phyloP scores from a whole-genome alignment of 148 eudicot species.

The Polygonum maritimum region DNA sequence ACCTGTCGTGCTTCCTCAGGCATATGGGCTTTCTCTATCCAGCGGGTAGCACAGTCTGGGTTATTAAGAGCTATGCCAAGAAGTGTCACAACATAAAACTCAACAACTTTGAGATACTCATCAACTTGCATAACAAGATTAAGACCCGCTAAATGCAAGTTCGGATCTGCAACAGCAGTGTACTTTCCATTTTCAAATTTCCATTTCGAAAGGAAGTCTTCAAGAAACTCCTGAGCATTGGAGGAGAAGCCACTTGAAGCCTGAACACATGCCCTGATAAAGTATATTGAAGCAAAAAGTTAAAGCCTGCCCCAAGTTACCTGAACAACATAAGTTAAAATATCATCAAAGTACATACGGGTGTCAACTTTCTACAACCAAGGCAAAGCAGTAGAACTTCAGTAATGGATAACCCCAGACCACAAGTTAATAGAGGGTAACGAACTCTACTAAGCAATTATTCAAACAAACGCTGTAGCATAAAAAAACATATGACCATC shows the following conservation, averaged over 20 bases:
- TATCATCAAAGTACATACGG: background rate
- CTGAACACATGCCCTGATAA: conserved; percentile 65
- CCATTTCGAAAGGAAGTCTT: conserved; percentile 73
- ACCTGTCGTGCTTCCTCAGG: conserved; percentile 84
- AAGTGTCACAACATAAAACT: conserved; percentile 60
- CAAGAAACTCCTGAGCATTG: conserved; percentile 47
- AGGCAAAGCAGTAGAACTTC: background rate
- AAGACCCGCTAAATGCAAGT: conserved; percentile 14
- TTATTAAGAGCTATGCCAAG: conserved; percentile 36
- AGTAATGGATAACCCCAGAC: background rate
- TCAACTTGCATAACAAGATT: conserved; percentile 31
- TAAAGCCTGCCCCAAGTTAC: background rate
- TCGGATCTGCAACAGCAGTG: conserved; percentile 19
- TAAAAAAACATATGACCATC: background rate
- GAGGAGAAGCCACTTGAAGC: conserved; percentile 30
- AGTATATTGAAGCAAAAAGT: background rate
- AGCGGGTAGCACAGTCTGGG: conserved; percentile 44
- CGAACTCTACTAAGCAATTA: background rate
- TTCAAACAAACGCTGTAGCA: background rate
- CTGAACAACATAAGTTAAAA: background rate
- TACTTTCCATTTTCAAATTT: conserved; percentile 29
- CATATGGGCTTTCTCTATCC: conserved; percentile 80
- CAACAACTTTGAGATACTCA: conserved; percentile 71
- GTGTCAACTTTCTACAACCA: background rate
- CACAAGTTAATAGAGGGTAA: background rate